These are phyloP conservation scores for Osmozyma mogii DNA, from an alignment of 805 yeast species.

Conservation along the genomic window DNA sequence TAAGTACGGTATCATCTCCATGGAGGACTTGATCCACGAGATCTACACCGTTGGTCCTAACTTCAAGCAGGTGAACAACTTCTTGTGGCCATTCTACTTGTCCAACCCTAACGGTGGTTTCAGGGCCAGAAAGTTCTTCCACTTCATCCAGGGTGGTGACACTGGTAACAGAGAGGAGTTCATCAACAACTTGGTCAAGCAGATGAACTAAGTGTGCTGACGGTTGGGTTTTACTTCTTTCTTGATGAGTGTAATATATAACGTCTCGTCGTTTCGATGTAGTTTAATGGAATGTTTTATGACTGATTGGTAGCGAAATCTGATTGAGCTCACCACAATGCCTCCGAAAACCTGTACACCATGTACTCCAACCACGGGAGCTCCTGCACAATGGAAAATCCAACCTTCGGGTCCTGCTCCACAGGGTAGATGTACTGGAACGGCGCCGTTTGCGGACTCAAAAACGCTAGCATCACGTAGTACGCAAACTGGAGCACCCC, in stretches of 20 bases:
- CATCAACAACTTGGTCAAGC: conserved; percentile 90
- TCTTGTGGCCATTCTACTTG: conserved; percentile 96
- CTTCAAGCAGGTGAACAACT: conserved; percentile 98
- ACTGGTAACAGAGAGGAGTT: conserved; percentile 96
- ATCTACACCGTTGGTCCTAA: conserved; percentile 94
- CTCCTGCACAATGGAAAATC: conserved; percentile 8
- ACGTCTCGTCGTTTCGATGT: conserved; percentile 4
- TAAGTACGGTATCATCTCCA: conserved; percentile 84
- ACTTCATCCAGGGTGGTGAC: conserved; percentile 97
- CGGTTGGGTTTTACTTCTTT: background rate
- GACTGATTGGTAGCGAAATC: background rate
- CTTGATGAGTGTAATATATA: background rate
- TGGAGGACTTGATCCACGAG: conserved; percentile 95
- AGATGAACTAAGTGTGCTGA: conserved; percentile 64
- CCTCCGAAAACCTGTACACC: conserved; percentile 7
- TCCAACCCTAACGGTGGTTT: conserved; percentile 97
- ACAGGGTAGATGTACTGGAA: conserved; percentile 1
- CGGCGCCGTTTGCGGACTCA: background rate
- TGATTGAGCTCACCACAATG: conserved; percentile 5
- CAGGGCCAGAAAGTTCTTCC: conserved; percentile 97
- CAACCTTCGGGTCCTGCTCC: conserved; percentile 3
- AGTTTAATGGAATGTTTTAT: conserved; percentile 1
- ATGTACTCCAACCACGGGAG: conserved; percentile 12
- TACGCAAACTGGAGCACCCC: conserved; percentile 7
- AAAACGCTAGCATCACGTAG: conserved; percentile 1